A percentile compares a stretch with the other conserved stretches of the same genome.
These are phyloP conservation scores for Wickerhamiella galacta DNA, from an alignment of 805 yeast genomes.

Conservation along the genomic window DNA sequence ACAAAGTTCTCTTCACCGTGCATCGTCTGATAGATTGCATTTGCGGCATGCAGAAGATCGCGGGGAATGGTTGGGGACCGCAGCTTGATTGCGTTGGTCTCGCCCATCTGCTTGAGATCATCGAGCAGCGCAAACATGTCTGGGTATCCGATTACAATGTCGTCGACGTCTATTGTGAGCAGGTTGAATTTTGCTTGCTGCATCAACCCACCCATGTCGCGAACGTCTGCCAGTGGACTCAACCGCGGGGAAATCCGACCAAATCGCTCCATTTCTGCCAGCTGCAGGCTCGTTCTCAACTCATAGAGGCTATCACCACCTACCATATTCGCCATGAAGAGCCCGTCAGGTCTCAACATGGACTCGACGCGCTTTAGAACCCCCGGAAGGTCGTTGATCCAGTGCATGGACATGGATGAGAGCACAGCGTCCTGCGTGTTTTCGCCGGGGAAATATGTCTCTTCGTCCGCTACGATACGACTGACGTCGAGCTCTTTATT, in stretches of 20 bases:
- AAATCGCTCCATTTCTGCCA: conserved; percentile 63
- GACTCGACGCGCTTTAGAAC: conserved; percentile 38
- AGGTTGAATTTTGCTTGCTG: conserved; percentile 64
- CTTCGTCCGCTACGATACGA: conserved; percentile 53
- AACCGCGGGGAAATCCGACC: conserved; percentile 73
- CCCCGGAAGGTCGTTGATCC: conserved; percentile 74
- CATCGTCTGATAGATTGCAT: conserved; percentile 51
- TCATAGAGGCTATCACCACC: conserved; percentile 82
- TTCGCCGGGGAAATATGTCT: conserved; percentile 19
- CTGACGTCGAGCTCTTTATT: conserved; percentile 30
- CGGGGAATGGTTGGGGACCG: conserved; percentile 30
- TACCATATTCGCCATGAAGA: conserved; percentile 64
- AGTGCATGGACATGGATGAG: conserved; percentile 58
- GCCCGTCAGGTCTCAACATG: conserved; percentile 60
- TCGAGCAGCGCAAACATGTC: conserved; percentile 47
- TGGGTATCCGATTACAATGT: conserved; percentile 64
- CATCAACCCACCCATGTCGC: conserved; percentile 57
- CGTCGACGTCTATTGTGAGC: conserved; percentile 73
- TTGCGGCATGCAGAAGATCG: conserved; percentile 58
- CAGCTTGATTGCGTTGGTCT: conserved; percentile 44
- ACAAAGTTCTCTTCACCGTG: conserved; percentile 53
- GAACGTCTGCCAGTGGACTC: conserved; percentile 63
- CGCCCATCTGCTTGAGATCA: conserved; percentile 73
- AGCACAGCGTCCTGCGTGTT: conserved; percentile 53
- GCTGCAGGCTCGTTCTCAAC: conserved; percentile 58